These are phyloP conservation scores for Sophora flavescens DNA, from an alignment of 306 rosid species.

Conservation along the genomic window DNA sequence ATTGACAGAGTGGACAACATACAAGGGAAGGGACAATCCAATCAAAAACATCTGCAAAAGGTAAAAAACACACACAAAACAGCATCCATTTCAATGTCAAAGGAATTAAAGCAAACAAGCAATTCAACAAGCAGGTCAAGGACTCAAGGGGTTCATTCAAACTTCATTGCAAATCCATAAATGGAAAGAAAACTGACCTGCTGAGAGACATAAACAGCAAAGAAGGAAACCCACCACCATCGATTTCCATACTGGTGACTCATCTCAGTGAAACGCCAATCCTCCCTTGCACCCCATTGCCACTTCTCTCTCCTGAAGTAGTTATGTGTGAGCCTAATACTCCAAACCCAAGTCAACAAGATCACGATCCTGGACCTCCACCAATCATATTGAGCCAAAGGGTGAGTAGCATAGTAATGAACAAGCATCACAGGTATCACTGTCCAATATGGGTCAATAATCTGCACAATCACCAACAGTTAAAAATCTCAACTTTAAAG, in stretches of 20 bases:
- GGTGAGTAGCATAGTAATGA: conserved; percentile 80
- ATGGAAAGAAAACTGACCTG: conserved; percentile 60
- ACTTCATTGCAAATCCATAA: neutral
- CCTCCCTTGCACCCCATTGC: conserved; percentile 95
- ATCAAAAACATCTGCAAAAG: conserved; percentile 71
- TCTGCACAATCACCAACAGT: conserved; percentile 61
- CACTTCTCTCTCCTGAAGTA: conserved; percentile 87
- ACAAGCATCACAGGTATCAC: conserved; percentile 87
- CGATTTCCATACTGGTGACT: conserved; percentile 67
- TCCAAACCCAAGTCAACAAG: conserved; percentile 81
- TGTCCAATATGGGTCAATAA: conserved; percentile 92
- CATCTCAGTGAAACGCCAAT: conserved; percentile 95
- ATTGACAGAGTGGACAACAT: conserved; percentile 69
- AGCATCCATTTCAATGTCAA: conserved; percentile 31
- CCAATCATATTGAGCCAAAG: conserved; percentile 63
- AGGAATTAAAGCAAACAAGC: conserved; percentile 13
- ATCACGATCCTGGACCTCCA: conserved; percentile 79
- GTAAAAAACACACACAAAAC: neutral
- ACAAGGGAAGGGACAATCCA: conserved; percentile 77
- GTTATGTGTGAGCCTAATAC: conserved; percentile 80
- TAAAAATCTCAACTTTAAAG: conserved; percentile 40
- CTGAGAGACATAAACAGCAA: conserved; percentile 81
- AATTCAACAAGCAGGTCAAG: conserved; percentile 49
- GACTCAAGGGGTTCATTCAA: neutral
- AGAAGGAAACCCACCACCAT: conserved; percentile 97